Base-by-base conservation (phyloP, 2,329 filamentous ascomycete species). In the Penicillium freii region DNA sequence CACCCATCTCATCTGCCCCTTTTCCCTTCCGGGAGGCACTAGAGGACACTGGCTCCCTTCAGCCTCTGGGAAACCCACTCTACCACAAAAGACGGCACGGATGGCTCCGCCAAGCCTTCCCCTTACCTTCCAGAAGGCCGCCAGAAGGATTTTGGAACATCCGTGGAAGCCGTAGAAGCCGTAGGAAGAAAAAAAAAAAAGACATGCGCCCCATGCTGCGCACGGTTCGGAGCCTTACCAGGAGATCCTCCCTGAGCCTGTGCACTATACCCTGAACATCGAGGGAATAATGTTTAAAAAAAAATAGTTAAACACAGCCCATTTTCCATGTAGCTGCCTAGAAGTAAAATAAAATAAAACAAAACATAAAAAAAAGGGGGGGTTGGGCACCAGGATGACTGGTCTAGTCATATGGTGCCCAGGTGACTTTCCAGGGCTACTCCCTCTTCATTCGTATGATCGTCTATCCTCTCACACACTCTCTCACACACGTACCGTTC, bases 91-190 rank as follows among this genome's bases (percentile, higher is more conserved):
- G 53, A 62, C 61, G 63, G 62, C 54, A 60, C 58, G 38, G 48
- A 42, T 42, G 38, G 61, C 43, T 42, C 54, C 29, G 62, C 65
- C 61, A 66, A 65, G 62, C 59, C 65, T 66, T 63, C 64, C 61
- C 61, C 61, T 64, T 57, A 60, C 59, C 65, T 67, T 67, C 65
- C 61, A 54, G 63, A 54, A 59, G 62, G 57, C 54, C 57, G 43
- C 64, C 60, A 65, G 65, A 67, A 67, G 65, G 58, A 39, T 48
- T 61, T 62, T 64, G 50, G 62, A 65, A 66, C 47, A 47, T 46
- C 29, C 36, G 29, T 53, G 5, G 48, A 56, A 56, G 48, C 45
- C 45, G 45, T 54, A 1, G 51, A 54, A 62, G 34, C 43, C 36
- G 34, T 65, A 42, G 56, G 63, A 63, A 52, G 33, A 36, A 48